Base-by-base conservation (phyloP, 2,329 filamentous ascomycete genomes). In the Cladophialophora chaetospira region DNA sequence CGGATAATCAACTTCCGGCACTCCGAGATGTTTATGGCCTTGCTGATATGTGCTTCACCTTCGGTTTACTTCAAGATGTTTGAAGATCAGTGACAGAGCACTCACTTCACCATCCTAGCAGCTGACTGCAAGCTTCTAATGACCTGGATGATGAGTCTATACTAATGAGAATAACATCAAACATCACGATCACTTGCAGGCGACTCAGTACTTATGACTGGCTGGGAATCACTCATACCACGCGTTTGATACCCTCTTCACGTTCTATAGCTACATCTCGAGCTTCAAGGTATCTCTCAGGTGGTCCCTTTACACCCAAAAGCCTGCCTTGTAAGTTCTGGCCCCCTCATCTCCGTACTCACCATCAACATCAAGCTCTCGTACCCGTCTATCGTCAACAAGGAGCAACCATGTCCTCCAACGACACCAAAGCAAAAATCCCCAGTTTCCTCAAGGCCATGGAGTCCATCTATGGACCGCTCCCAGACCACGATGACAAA, bases 391-490 rank as follows among this genome's bases (percentile, higher is more conserved):
- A 44, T n/a, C 42, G 28, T 44, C 42, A 42, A 40, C 36, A 10
- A 38, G 13, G 25, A 36, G 17, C 45, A 15, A 47, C 35, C 46
- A 60, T 60, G 57, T 25, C 53, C 19, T 44, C 48, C 29, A 8
- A 36, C 5, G 53, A 60, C 36, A 23, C 33, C 17, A 40, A 8
- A 11, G 38, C 15, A 19, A 60, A 53, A 11, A 28, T 60, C 17
- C 33, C 57, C 38, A 57, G 60, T 25, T 74, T 73, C 66, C 65
- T 70, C 45, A 60, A 69, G 51, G 69, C 71, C 29, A 72, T 76
- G 68, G 68, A 73, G 60, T 70, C 71, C 13, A 58, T 77, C 10
- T 77, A 76, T 55, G 74, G 74, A 10, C 67, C 63, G 19, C 69
- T 76, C 54, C 62, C 63, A 8, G 65, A 70, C 33, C 69, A 72